A percentile compares a stretch with the other conserved stretches of the same genome.
Conservation (phyloP, 1,284 basidiomycete genomes). For the Boletellus deceptivus region DNA sequence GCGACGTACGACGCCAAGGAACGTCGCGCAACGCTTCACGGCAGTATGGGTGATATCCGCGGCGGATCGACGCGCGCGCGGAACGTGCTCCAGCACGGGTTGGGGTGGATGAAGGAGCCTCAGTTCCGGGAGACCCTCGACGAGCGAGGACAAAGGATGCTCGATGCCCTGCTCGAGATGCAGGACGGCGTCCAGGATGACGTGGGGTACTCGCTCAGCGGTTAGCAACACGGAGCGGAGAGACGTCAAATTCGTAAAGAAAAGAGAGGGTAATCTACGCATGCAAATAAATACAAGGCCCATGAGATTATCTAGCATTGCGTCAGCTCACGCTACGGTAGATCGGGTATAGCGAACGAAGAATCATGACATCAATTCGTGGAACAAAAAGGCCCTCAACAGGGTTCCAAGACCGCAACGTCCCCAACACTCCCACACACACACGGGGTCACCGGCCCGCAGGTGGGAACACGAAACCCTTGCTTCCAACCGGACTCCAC, state of each 20-base stretch:
- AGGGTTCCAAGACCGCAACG: no score
- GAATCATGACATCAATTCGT: neutral
- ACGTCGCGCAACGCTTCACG: conserved; percentile 72
- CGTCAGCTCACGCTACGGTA: neutral
- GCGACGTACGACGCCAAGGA: conserved; percentile 58
- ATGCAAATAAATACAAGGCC: neutral
- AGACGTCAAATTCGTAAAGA: no score
- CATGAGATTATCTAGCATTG: neutral
- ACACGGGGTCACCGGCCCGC: conserved; percentile 12
- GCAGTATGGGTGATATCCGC: conserved; percentile 62
- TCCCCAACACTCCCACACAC: no score
- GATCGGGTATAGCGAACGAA: conserved; percentile 17
- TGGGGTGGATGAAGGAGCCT: conserved; percentile 70
- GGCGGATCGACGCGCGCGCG: conserved; percentile 67
- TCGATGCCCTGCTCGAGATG: conserved; percentile 58
- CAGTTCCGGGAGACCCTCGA: conserved; percentile 50
- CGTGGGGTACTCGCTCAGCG: conserved; percentile 50
- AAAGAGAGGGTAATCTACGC: neutral
- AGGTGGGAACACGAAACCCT: conserved; percentile 46
- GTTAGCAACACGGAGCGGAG: conserved; percentile 4
- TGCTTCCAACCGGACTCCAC: conserved; percentile 66
- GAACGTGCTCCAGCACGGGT: conserved; percentile 79
- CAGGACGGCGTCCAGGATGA: conserved; percentile 46
- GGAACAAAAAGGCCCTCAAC: no score
- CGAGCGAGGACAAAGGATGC: conserved; percentile 55